Evolutionary conservation across 2,329 filamentous ascomycete genomes (phyloP).

Genomic region (Penicillium brasilianum): DNA sequence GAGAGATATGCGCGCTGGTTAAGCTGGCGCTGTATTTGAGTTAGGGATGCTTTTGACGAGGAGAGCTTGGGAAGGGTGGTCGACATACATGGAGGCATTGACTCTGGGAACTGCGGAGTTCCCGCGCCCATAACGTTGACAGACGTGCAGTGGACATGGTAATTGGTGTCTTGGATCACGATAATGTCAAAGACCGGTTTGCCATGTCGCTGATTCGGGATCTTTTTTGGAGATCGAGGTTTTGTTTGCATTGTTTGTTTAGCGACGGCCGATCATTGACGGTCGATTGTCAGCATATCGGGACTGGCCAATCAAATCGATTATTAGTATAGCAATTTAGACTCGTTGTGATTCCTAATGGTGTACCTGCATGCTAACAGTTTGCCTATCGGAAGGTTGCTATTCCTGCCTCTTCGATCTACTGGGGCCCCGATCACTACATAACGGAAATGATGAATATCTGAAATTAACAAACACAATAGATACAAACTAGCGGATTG

Average conservation of each 20-base stretch:
- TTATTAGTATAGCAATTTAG: no score
- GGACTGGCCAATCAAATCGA: not conserved
- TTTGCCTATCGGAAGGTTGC: no score
- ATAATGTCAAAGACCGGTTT: not conserved
- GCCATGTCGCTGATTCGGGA: conserved; percentile 10
- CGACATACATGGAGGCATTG: conserved; percentile 27
- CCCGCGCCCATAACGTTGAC: conserved; percentile 27
- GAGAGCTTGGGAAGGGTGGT: not conserved
- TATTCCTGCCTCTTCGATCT: no score
- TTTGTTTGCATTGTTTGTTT: conserved; percentile 42
- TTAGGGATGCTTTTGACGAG: conserved; percentile 10
- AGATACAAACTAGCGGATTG: no score
- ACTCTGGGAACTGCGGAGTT: conserved; percentile 23
- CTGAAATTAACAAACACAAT: no score
- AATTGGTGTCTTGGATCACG: conserved; percentile 10
- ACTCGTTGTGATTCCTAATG: no score
- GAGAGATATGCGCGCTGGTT: conserved; percentile 18
- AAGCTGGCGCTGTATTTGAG: conserved; percentile 11
- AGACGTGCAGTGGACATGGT: conserved; percentile 33
- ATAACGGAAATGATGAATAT: no score
- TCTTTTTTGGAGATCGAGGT: conserved; percentile 22
- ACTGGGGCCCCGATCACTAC: no score
- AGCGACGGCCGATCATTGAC: not conserved
- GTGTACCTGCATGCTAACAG: no score
- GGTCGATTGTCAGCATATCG: not conserved